Evolutionary conservation across 306 rosid species (phyloP).

Genomic region (Quercus gilva): DNA sequence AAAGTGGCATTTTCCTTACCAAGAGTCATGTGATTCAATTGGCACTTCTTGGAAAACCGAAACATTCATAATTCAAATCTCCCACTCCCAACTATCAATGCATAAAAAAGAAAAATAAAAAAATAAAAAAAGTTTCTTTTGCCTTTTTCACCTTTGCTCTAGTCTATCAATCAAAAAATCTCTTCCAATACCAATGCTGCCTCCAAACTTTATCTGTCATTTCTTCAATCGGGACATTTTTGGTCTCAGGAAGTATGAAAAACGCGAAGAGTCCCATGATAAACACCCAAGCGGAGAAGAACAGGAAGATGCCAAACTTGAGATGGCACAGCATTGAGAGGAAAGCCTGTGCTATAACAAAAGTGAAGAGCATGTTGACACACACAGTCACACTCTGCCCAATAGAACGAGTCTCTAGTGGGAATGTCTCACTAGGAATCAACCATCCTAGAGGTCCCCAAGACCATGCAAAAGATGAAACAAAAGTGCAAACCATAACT

Average conservation of each 20-base stretch:
- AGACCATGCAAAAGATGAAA: conserved; percentile 69
- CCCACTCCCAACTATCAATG: too few species aligned
- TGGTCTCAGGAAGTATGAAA: conserved; percentile 55
- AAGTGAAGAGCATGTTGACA: conserved; percentile 63
- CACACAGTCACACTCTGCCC: conserved; percentile 60
- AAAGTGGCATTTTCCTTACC: too few species aligned
- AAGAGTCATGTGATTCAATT: too few species aligned
- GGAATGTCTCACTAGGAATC: conserved; percentile 66
- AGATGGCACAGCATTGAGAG: conserved; percentile 53
- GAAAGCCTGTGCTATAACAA: conserved; percentile 56
- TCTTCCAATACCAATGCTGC: conserved; percentile 63
- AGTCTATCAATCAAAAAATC: conserved; percentile 12
- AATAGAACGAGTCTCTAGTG: conserved; percentile 57
- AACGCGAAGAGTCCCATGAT: conserved; percentile 32
- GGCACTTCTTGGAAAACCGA: too few species aligned
- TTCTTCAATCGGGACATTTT: conserved; percentile 56
- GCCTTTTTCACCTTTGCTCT: neutral
- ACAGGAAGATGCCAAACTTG: conserved; percentile 55
- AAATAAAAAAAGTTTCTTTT: too few species aligned
- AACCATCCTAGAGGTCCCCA: conserved; percentile 80
- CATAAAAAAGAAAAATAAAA: too few species aligned
- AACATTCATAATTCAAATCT: too few species aligned
- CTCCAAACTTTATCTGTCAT: conserved; percentile 52
- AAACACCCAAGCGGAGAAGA: conserved; percentile 53
- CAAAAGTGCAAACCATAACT: conserved; percentile 56